Percentiles rank a stretch among this genome's conserved stretches.
Evolutionary conservation across 805 yeast species (phyloP).

Genomic region (Cyberlindnera sargentensis): DNA sequence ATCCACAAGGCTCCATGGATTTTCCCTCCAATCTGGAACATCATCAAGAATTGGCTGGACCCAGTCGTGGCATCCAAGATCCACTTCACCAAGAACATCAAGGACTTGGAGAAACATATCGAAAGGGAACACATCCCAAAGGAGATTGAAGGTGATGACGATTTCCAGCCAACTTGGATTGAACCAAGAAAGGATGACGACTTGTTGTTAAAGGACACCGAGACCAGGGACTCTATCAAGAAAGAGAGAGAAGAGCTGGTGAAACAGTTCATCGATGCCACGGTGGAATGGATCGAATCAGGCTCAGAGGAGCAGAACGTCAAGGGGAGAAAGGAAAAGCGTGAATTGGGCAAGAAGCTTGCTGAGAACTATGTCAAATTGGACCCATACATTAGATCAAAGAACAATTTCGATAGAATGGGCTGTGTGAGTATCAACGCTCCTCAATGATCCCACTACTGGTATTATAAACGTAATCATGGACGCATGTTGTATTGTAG

Average conservation of each 20-base stretch:
- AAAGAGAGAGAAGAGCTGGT: constrained; percentile 50
- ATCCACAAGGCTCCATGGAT: constrained; percentile 97
- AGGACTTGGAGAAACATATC: constrained; percentile 62
- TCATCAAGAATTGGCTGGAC: constrained; percentile 89
- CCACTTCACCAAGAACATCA: constrained; percentile 63
- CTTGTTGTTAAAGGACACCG: constrained; percentile 36
- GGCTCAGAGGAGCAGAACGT: constrained; percentile 43
- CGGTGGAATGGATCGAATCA: constrained; percentile 74
- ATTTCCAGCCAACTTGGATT: constrained; percentile 48
- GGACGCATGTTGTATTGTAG: no score
- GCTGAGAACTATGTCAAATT: constrained; percentile 56
- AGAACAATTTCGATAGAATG: constrained; percentile 75
- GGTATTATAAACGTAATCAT: no score
- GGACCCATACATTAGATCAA: constrained; percentile 79
- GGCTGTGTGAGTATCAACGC: constrained; percentile 25
- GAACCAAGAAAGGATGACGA: constrained; percentile 58
- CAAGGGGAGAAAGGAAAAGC: constrained; percentile 45
- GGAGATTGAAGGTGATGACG: constrained; percentile 69
- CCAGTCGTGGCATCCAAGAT: constrained; percentile 94
- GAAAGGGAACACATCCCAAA: constrained; percentile 55
- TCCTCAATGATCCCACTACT: neutral
- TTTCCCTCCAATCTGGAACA: constrained; percentile 89
- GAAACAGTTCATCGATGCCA: constrained; percentile 50
- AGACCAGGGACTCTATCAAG: constrained; percentile 36
- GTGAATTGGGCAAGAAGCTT: constrained; percentile 43